Conservation (phyloP, 441 rosid species). For the Aleurites moluccanus region DNA sequence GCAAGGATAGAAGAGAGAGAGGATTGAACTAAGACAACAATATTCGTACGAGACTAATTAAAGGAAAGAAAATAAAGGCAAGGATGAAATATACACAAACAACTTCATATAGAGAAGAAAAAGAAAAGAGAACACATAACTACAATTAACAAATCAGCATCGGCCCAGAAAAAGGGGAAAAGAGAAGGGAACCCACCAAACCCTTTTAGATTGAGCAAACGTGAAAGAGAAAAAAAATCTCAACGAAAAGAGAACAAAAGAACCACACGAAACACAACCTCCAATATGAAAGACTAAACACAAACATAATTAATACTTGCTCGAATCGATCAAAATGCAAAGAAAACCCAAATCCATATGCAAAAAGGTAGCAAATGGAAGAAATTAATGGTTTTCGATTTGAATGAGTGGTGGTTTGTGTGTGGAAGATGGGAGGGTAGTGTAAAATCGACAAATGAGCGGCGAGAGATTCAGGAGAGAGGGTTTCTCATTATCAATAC, state of each 20-base stretch:
- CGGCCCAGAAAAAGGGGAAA: conserved; percentile 21
- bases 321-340: conserved; percentile 4
- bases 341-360: neutral
- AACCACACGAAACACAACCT: neutral
- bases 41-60: conserved; percentile 10
- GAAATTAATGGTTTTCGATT: no score
- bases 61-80: conserved; percentile 3
- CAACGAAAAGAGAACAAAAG: neutral
- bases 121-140: conserved; percentile 13
- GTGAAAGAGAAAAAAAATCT: neutral
- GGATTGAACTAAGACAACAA: conserved; percentile 24
- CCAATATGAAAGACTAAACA: conserved; percentile 4
- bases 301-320: conserved; percentile 1
- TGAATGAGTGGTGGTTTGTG: no score
- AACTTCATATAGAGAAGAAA: neutral
- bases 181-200: conserved; percentile 33
- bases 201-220: conserved; percentile 15
- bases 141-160: conserved; percentile 23
- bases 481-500: no score
- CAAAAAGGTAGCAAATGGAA: no score
- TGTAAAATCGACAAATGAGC: no score
- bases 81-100: conserved; percentile 13
- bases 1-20: conserved; percentile 6
- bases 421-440: no score
- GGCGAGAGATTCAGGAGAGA: no score